phyloP scores from a whole-genome alignment of 306 rosid species.

The Casuarina glauca region DNA sequence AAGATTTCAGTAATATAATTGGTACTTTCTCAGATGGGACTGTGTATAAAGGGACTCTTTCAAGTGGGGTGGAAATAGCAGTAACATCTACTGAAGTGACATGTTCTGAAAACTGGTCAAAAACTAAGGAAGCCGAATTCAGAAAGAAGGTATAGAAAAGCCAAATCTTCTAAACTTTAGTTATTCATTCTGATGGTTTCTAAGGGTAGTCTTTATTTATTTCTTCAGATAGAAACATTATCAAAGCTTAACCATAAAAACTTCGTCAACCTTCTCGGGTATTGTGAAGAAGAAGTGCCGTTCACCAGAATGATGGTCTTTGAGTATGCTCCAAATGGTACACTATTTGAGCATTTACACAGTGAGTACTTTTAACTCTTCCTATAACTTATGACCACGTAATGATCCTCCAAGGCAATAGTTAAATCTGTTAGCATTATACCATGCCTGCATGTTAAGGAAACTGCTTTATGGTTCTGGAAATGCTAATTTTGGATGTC shows the following conservation, averaged over 20 bases:
- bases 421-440: too few species aligned
- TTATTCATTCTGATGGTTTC: constrained; percentile 6
- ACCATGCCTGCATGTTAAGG: background rate
- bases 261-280: constrained; percentile 81
- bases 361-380: constrained; percentile 44
- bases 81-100: constrained; percentile 58
- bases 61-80: constrained; percentile 95
- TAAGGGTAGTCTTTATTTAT: constrained; percentile 16
- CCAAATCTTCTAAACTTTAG: constrained; percentile 6
- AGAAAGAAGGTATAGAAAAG: constrained; percentile 61
- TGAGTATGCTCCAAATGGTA: constrained; percentile 97
- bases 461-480: background rate
- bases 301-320: constrained; percentile 96
- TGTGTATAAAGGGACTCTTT: constrained; percentile 87
- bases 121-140: constrained; percentile 61
- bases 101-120: constrained; percentile 66
- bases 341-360: constrained; percentile 87
- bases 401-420: too few species aligned
- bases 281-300: constrained; percentile 80
- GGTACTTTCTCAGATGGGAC: constrained; percentile 59
- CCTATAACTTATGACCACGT: too few species aligned
- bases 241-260: constrained; percentile 90
- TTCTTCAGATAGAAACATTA: constrained; percentile 61
- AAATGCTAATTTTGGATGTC: constrained; percentile 23
- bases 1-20: constrained; percentile 91